Conservation (phyloP, 176 grass and related monocot species). For the Zoysia pacifica region DNA sequence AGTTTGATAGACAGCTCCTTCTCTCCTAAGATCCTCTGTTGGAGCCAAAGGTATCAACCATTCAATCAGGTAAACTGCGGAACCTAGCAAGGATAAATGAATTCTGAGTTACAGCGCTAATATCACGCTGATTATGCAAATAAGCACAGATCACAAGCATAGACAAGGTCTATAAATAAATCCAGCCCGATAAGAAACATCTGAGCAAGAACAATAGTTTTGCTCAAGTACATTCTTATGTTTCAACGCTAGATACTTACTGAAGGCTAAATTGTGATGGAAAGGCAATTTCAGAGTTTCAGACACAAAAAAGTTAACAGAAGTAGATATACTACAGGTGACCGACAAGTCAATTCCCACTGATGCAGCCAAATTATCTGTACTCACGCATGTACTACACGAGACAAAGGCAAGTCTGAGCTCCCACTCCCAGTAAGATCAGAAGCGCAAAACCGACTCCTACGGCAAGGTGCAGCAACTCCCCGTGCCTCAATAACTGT, state of each 20-base stretch:
- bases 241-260: not conserved
- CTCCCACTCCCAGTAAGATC: not conserved
- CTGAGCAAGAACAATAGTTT: not conserved
- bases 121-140: not conserved
- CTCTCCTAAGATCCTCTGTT: conserved; percentile 31
- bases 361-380: not conserved
- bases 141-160: not conserved
- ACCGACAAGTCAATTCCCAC: not conserved
- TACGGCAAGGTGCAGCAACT: not conserved
- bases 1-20: conserved; percentile 8
- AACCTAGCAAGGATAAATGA: conserved; percentile 39
- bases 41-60: not conserved
- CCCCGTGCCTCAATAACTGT: no score
- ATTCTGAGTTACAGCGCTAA: conserved; percentile 14
- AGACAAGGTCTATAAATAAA: not conserved
- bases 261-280: not conserved
- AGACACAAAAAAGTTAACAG: not conserved
- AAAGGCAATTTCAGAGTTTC: not conserved
- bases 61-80: conserved; percentile 36
- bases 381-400: not conserved
- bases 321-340: conserved; percentile 13
- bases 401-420: not conserved
- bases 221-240: not conserved
- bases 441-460: not conserved
- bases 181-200: not conserved